Percentiles rank a stretch among this genome's conserved stretches.
Conservation (phyloP, 345 rosid genomes). For the Populus ilicifolia region DNA sequence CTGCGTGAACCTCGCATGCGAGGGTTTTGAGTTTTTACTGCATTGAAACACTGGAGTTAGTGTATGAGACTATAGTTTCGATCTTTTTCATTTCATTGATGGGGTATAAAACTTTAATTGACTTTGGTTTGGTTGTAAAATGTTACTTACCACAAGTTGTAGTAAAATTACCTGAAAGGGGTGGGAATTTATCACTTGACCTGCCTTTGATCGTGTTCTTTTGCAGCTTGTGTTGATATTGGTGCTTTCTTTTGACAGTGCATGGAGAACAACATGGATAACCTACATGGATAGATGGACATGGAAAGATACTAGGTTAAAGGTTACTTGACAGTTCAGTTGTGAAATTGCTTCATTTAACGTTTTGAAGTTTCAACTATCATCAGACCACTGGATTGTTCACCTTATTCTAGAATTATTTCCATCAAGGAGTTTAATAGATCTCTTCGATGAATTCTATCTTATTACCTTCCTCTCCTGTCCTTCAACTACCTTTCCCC, state of each 20-base stretch:
- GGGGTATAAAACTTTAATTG: too few species aligned
- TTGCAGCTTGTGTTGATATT: neutral
- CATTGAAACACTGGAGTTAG: neutral
- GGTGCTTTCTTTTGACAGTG: neutral
- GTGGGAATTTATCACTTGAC: too few species aligned
- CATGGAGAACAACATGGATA: neutral
- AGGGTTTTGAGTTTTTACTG: neutral
- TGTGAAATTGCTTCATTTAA: too few species aligned
- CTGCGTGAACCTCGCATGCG: neutral
- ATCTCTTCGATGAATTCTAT: conserved; percentile 38
- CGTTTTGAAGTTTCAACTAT: neutral
- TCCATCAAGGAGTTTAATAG: neutral
- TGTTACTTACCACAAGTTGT: too few species aligned
- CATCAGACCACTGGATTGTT: neutral
- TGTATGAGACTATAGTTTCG: too few species aligned
- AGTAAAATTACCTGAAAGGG: too few species aligned
- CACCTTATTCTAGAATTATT: neutral
- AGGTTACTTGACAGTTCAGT: too few species aligned
- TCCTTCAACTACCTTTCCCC: conserved; percentile 16
- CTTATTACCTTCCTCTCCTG: conserved; percentile 17
- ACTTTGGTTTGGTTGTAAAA: too few species aligned
- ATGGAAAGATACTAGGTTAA: neutral
- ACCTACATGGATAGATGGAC: neutral
- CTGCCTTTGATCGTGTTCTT: too few species aligned
- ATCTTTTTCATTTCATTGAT: too few species aligned